Evolutionary conservation across 2,329 filamentous ascomycete genomes (phyloP).

Genomic region (Lasiodiplodia theobromae): DNA sequence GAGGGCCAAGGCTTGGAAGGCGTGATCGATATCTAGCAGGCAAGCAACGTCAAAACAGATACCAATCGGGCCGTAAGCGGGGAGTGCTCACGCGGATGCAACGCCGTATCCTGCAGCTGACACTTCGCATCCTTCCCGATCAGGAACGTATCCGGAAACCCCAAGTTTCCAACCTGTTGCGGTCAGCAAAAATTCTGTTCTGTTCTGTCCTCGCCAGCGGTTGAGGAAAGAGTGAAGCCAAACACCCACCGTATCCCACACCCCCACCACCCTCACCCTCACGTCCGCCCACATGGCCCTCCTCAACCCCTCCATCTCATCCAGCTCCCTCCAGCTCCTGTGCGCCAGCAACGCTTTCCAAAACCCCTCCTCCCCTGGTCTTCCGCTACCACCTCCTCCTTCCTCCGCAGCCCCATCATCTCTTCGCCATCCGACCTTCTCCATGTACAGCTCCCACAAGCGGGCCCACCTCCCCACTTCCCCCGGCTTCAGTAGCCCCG

Average conservation of each 20-base stretch:
- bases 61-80: neutral
- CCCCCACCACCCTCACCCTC: slow-evolving; percentile 53
- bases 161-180: neutral
- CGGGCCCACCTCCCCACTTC: slow-evolving; percentile 56
- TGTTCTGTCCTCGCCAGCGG: neutral
- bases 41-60: neutral
- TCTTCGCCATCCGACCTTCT: neutral
- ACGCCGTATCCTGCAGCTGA: slow-evolving; percentile 19
- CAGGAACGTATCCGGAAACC: slow-evolving; percentile 16
- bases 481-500: slow-evolving; percentile 57
- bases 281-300: slow-evolving; percentile 13
- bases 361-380: neutral
- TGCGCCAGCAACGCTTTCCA: slow-evolving; percentile 8
- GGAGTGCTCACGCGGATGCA: slow-evolving; percentile 19
- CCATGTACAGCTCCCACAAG: slow-evolving; percentile 28
- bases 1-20: slow-evolving; percentile 63
- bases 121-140: slow-evolving; percentile 10
- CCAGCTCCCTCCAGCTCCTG: slow-evolving; percentile 2
- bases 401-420: neutral
- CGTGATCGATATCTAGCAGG: slow-evolving; percentile 54
- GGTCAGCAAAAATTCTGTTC: neutral
- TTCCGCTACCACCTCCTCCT: neutral
- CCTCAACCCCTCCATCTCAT: slow-evolving; percentile 20
- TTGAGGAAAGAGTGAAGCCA: neutral
- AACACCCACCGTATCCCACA: slow-evolving; percentile 53